Percentiles rank a stretch among this genome's conserved stretches.
Evolutionary conservation across 495 filamentous ascomycete species (phyloP).

Genomic region (Glutinoglossum americanum): DNA sequence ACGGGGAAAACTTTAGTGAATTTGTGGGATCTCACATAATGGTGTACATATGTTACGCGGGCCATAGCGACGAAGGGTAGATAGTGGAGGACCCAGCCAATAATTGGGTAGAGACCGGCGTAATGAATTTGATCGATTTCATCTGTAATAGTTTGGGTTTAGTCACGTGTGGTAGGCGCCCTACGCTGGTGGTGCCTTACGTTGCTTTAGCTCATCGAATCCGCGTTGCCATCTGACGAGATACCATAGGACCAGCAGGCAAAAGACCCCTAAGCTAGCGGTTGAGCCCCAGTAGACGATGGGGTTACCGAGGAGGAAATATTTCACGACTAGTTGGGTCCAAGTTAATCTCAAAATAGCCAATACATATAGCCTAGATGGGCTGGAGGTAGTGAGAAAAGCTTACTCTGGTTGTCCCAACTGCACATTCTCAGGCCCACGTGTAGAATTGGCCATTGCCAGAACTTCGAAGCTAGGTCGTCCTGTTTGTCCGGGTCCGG

Average conservation of each 20-base stretch:
- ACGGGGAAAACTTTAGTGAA: neutral
- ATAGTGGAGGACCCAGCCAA: slow-evolving; percentile 94
- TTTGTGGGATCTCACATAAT: slow-evolving; percentile 31
- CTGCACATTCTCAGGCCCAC: slow-evolving; percentile 96
- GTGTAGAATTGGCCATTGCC: slow-evolving; percentile 94
- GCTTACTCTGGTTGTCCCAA: slow-evolving; percentile 64
- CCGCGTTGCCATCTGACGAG: slow-evolving; percentile 90
- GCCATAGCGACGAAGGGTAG: slow-evolving; percentile 93
- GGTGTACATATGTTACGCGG: slow-evolving; percentile 94
- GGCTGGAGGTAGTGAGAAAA: neutral
- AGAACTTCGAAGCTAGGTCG: slow-evolving; percentile 87
- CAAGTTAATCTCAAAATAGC: slow-evolving; percentile 5
- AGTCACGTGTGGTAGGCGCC: neutral
- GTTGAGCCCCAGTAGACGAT: slow-evolving; percentile 92
- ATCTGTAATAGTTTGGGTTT: slow-evolving; percentile 11
- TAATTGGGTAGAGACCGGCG: slow-evolving; percentile 68
- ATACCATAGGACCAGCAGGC: slow-evolving; percentile 57
- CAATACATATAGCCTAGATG: neutral
- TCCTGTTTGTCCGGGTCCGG: slow-evolving; percentile 98
- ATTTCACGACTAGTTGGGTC: slow-evolving; percentile 44
- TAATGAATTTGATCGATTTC: slow-evolving; percentile 92
- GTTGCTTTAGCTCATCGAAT: slow-evolving; percentile 52
- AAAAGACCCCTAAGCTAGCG: slow-evolving; percentile 49
- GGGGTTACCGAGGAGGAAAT: slow-evolving; percentile 94
- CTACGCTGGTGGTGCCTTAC: neutral